Percentiles rank a stretch among this genome's conserved stretches.
Conservation (phyloP, 306 rosid species). For the Aeschynomene evenia region DNA sequence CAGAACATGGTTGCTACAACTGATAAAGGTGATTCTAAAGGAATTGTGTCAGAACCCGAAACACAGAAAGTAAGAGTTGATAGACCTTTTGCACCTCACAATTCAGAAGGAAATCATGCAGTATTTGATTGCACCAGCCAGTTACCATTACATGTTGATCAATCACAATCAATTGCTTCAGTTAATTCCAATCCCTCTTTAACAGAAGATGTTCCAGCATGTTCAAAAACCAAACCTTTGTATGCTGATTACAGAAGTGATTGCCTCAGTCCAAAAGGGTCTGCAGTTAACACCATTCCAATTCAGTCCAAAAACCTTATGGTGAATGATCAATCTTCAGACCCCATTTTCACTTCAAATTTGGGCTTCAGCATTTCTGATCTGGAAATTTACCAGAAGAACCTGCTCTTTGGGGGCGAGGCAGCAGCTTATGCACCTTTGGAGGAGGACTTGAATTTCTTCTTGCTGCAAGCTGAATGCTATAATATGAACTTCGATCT, state of each 20-base stretch:
- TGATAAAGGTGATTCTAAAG: slow-evolving; percentile 47
- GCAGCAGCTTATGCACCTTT: slow-evolving; percentile 39
- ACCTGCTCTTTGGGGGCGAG: slow-evolving; percentile 39
- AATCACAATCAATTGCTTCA: slow-evolving; percentile 42
- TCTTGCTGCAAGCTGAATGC: slow-evolving; percentile 44
- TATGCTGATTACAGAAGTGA: slow-evolving; percentile 39
- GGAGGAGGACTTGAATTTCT: slow-evolving; percentile 53
- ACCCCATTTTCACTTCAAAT: slow-evolving; percentile 44
- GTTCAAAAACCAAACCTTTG: slow-evolving; percentile 39
- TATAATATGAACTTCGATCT: slow-evolving; percentile 44
- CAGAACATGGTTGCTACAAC: slow-evolving; percentile 36
- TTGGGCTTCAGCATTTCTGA: slow-evolving; percentile 47
- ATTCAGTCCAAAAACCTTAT: slow-evolving; percentile 37
- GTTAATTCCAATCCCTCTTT: slow-evolving; percentile 40
- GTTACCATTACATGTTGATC: slow-evolving; percentile 44
- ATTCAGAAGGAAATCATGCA: slow-evolving; percentile 46
- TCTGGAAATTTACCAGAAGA: slow-evolving; percentile 42
- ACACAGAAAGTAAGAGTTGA: slow-evolving; percentile 37
- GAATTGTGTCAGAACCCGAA: slow-evolving; percentile 40
- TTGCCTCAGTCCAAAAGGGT: slow-evolving; percentile 29
- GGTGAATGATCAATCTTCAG: slow-evolving; percentile 44
- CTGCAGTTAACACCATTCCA: slow-evolving; percentile 40
- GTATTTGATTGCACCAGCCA: slow-evolving; percentile 46
- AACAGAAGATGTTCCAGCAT: slow-evolving; percentile 34
- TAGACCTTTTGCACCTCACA: slow-evolving; percentile 42